Evolutionary conservation across 2,329 filamentous ascomycete species (phyloP), one percentile per base, ranked within the genome.

Genomic region (Aspergillus fructus): DNA sequence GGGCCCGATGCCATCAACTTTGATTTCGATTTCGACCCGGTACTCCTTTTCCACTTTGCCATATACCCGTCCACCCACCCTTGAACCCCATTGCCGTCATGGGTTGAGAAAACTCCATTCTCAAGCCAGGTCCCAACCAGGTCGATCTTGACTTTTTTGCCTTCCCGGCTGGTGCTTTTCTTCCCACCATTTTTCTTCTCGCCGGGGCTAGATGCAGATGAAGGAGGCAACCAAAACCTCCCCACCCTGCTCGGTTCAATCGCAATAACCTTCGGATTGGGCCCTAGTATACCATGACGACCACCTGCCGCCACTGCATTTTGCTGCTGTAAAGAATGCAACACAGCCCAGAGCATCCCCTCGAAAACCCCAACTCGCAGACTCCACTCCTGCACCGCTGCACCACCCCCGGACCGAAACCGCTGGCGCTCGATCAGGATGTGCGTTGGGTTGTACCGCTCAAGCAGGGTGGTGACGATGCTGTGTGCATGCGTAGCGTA

Each of bases 291-390:
- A 30, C 15, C 37, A 27, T 49, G 34, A 11, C 8, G 2, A 30
- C 27, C 27, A 30, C 9, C 21, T 49, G 34, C 1, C 75, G 75
- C 49, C 81, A 30, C 19, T 27, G 1, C 39, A 37, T 19, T 13
- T n/a, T 42, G 49, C 24, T 52, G 41, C 27, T 74, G 74, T 48
- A 90, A 67, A 0, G 86, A 83, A 50, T 81, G 78, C 39, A 93
- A 72, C 12, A 86, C 81, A 8, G 88, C 88, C 78, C 92, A 89
- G 0, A 96, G 74, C 86, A 94, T 94, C 4, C 86, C 85, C 71
- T 96, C 91, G 21, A 96, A 82, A 66, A 89, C 87, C 63, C 93
- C 93, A 8, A 96, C 90, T 1, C 90, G 81, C 41, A 94, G 71
- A 3, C 90, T 93, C 91, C 91, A 96, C 73, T 96, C 90, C 59